Base-by-base conservation (phyloP, 805 yeast genomes). In the Lachancea lanzarotensis region DNA sequence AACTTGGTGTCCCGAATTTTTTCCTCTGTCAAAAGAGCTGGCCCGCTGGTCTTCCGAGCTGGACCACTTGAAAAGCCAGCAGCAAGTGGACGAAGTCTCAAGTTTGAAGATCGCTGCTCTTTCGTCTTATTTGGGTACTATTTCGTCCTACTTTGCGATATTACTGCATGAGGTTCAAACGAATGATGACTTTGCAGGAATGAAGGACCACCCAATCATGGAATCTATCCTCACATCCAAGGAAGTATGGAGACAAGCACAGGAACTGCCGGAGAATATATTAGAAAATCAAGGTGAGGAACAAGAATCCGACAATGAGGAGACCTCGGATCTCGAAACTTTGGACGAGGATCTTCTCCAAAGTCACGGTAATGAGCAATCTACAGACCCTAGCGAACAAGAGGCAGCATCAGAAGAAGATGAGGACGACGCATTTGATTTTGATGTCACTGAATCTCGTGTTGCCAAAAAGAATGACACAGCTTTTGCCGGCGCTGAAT, bases 151-250 rank as follows among this genome's bases (percentile, higher is more conserved):
- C 62, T 78, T 91, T 55, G 84, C 95, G 2, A 60, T 93, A 13
- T 78, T 91, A 50, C 65, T 77, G 15, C 79, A 79, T 32, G 74
- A 77, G 37, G 58, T 82, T 33, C 65, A 69, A 36, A 69, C 69
- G 18, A 81, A 78, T 22, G 83, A 79, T 42, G 69, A 73, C 2
- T 75, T 80, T 49, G 61, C 71, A 29, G 67, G 76, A 10, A 80
- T 90, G 83, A 88, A 87, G 55, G 95, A 87, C 45, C 91, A 84
- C 52, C 84, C 91, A 2, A 82, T 91, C 1, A 91, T 93, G 96
- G 89, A 86, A 57, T 76, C 84, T 25, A 81, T 91, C 29, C 68
- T 91, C 43, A 80, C 84, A 43, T 74, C 93, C 2, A 75, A 95
- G 52, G 96, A 91, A 58, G 74, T 86, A 15, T 90, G 96, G 96